Conservation (phyloP, 176 grass and related monocot species). For the Saccharum spontaneum region DNA sequence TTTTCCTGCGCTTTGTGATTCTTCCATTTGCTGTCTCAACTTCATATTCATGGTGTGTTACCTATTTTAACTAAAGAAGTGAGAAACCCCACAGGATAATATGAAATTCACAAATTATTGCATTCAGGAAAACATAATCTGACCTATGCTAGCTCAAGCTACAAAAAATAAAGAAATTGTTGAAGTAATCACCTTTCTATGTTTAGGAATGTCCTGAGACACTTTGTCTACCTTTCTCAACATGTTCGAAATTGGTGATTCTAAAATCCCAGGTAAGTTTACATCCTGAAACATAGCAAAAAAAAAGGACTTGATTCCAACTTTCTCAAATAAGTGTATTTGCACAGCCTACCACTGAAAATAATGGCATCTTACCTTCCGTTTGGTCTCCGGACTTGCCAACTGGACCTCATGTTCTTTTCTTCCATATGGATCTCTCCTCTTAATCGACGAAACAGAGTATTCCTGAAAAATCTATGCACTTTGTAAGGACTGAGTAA, state of each 20-base stretch:
- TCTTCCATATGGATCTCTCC: constrained; percentile 69
- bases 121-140: constrained; percentile 7
- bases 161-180: constrained; percentile 13
- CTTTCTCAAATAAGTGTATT: constrained; percentile 10
- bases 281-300: constrained; percentile 60
- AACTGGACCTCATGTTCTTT: constrained; percentile 69
- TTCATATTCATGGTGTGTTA: constrained; percentile 88
- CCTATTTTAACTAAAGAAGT: constrained; percentile 46
- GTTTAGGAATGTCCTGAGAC: constrained; percentile 64
- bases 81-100: constrained; percentile 20
- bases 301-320: constrained; percentile 31
- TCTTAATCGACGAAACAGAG: constrained; percentile 74
- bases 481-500: constrained; percentile 22
- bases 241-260: constrained; percentile 71
- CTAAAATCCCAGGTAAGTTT: constrained; percentile 67
- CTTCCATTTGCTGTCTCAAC: constrained; percentile 81
- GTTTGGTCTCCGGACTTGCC: constrained; percentile 67
- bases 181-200: constrained; percentile 60
- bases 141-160: neutral
- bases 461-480: constrained; percentile 50
- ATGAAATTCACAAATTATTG: constrained; percentile 21
- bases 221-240: constrained; percentile 75
- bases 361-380: constrained; percentile 59
- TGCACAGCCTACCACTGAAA: neutral
- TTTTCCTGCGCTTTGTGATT: constrained; percentile 91